Percentiles rank a stretch among this genome's conserved stretches.
These are phyloP conservation scores for Rhizopogon roseolus DNA, from an alignment of 768 basidiomycete species.

Conservation along the genomic window DNA sequence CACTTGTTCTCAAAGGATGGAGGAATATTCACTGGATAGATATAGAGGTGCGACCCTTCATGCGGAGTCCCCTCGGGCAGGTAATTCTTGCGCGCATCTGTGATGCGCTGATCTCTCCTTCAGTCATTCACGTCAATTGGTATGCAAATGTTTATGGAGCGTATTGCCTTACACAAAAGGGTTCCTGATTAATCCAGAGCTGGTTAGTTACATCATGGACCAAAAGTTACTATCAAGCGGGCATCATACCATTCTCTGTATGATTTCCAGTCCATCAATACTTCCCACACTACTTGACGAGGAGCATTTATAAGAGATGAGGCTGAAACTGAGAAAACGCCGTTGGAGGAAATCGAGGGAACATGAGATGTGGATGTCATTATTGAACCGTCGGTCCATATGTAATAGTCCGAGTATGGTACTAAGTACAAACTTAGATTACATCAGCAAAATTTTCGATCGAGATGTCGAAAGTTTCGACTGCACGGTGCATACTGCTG, in stretches of 20 bases:
- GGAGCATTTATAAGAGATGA: slow-evolving; percentile 58
- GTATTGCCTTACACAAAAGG: slow-evolving; percentile 50
- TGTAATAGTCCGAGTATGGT: no score
- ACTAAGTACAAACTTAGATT: neutral
- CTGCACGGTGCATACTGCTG: no score
- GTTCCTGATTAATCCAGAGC: slow-evolving; percentile 42
- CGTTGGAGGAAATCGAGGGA: slow-evolving; percentile 35
- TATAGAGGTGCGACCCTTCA: slow-evolving; percentile 42
- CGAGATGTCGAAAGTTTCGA: neutral
- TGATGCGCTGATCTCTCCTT: slow-evolving; percentile 47
- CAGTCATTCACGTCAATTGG: neutral
- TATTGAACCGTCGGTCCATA: neutral
- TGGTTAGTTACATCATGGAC: slow-evolving; percentile 2
- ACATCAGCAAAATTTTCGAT: neutral
- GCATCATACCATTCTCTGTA: slow-evolving; percentile 55
- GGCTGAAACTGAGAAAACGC: slow-evolving; percentile 44
- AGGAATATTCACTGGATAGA: slow-evolving; percentile 54
- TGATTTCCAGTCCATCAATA: slow-evolving; percentile 54
- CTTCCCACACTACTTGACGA: slow-evolving; percentile 54
- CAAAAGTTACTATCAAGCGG: neutral
- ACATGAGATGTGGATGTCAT: slow-evolving; percentile 13
- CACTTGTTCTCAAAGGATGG: slow-evolving; percentile 44
- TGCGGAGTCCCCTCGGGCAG: slow-evolving; percentile 41
- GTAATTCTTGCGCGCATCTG: slow-evolving; percentile 36
- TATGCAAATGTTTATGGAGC: neutral